Evolutionary conservation across 495 filamentous ascomycete species (phyloP).

Genomic region (Cairneyella variabilis): DNA sequence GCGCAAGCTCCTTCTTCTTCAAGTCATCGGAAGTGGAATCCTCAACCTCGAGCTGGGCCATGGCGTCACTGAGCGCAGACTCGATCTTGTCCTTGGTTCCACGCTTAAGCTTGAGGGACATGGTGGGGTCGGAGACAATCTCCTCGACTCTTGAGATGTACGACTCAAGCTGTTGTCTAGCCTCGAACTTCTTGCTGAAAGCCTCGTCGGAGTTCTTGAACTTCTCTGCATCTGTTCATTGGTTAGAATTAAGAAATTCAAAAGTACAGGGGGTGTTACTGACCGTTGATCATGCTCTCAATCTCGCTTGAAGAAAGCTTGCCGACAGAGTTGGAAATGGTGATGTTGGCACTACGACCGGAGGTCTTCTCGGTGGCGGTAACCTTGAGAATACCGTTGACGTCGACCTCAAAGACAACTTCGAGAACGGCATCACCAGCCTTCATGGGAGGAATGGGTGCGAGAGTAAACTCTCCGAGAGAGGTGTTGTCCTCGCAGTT

Average conservation of each 20-base stretch:
- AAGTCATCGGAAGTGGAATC: conserved; percentile 89
- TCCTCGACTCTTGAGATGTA: conserved; percentile 99
- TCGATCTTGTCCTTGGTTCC: conserved; percentile 99
- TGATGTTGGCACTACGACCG: conserved; percentile 97
- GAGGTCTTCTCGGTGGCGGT: conserved; percentile 99
- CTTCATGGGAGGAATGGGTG: conserved; percentile 94
- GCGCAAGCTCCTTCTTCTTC: conserved; percentile 99
- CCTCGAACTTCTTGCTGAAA: conserved; percentile 98
- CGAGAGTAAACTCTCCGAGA: conserved; percentile 96
- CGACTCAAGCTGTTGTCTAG: conserved; percentile 96
- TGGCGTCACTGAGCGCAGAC: conserved; percentile 80
- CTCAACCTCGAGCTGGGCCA: conserved; percentile 83
- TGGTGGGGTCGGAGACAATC: conserved; percentile 92
- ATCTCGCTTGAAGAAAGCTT: conserved; percentile 95
- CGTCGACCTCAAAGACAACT: conserved; percentile 98
- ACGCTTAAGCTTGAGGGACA: conserved; percentile 97
- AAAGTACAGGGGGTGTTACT: conserved; percentile 25
- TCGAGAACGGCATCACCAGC: conserved; percentile 85
- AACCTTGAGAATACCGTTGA: conserved; percentile 99
- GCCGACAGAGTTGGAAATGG: conserved; percentile 98
- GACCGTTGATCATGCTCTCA: conserved; percentile 92
- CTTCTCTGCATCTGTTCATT: conserved; percentile 70
- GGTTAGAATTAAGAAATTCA: conserved; percentile 10
- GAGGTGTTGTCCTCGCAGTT: conserved; percentile 99
- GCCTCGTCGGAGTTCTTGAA: conserved; percentile 98